Conservation (phyloP, 768 basidiomycete genomes). For the Termitomyces sp. region DNA sequence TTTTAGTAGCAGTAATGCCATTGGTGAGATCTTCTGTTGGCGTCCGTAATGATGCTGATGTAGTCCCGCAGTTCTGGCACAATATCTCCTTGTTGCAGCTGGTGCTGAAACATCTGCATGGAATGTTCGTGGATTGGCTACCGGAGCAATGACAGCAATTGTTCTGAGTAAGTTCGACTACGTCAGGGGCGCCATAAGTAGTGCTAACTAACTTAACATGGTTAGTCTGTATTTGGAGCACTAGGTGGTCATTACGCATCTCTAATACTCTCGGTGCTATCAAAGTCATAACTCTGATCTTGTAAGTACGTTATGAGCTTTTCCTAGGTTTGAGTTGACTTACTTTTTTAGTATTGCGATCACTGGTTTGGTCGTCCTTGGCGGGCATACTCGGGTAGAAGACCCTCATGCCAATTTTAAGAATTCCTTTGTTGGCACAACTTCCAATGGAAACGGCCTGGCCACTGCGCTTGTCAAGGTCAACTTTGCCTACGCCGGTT, state of each 20-base stretch:
- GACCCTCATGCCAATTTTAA: conserved; percentile 56
- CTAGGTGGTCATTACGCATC: conserved; percentile 32
- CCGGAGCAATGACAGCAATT: conserved; percentile 26
- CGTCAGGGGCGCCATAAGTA: neutral
- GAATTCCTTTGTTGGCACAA: conserved; percentile 51
- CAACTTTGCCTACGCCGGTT: conserved; percentile 32
- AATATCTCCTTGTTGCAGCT: conserved; percentile 29
- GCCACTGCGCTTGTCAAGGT: conserved; percentile 31
- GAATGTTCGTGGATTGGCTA: conserved; percentile 29
- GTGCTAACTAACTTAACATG: conserved; percentile 1
- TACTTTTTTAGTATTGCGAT: conserved; percentile 34
- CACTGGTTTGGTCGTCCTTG: conserved; percentile 55
- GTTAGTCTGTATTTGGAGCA: conserved; percentile 26
- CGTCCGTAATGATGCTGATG: neutral
- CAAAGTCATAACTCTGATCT: conserved; percentile 25
- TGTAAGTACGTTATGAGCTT: conserved; percentile 15
- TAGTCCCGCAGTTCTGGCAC: conserved; percentile 23
- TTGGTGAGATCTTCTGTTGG: conserved; percentile 17
- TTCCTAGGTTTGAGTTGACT: neutral
- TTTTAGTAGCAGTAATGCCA: conserved; percentile 33
- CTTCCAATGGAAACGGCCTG: conserved; percentile 39
- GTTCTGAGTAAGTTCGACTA: conserved; percentile 13
- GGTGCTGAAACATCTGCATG: conserved; percentile 23
- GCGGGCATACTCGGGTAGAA: conserved; percentile 47
- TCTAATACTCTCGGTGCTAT: conserved; percentile 28